These are phyloP conservation scores for Smallanthus sonchifolius DNA, from an alignment of 129 eudicot species.

Conservation along the genomic window DNA sequence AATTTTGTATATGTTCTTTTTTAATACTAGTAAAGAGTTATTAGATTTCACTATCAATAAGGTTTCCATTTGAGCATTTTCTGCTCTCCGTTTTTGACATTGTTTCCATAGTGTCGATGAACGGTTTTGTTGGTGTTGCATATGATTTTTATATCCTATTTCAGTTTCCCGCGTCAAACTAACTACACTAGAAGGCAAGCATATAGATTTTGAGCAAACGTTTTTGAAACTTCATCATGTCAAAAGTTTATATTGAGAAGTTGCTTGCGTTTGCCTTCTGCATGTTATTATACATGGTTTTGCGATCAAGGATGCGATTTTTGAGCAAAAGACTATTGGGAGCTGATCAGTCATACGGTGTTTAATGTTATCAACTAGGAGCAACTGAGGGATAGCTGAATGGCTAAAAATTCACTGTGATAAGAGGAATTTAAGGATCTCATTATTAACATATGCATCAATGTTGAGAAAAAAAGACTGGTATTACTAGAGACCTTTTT, in stretches of 20 bases:
- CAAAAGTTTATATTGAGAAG: background rate
- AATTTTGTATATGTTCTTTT: background rate
- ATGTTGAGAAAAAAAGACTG: background rate
- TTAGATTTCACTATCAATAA: conserved; percentile 8
- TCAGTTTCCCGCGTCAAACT: background rate
- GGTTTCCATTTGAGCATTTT: background rate
- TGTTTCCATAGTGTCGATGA: background rate
- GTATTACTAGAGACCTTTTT: background rate
- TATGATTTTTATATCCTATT: background rate
- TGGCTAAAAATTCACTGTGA: background rate
- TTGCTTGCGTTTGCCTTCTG: background rate
- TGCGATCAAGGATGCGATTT: background rate
- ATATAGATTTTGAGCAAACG: background rate
- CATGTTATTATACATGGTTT: background rate
- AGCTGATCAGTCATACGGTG: background rate
- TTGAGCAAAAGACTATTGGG: background rate
- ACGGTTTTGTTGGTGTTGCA: background rate
- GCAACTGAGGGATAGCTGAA: background rate
- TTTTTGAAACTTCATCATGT: conserved; percentile 9
- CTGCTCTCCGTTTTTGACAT: background rate
- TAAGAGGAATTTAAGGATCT: background rate
- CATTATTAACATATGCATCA: background rate
- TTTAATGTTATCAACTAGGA: background rate
- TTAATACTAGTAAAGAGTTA: background rate
- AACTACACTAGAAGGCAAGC: conserved; percentile 3